Conservation (phyloP, 441 rosid species). For the Eutrema salsugineum region DNA sequence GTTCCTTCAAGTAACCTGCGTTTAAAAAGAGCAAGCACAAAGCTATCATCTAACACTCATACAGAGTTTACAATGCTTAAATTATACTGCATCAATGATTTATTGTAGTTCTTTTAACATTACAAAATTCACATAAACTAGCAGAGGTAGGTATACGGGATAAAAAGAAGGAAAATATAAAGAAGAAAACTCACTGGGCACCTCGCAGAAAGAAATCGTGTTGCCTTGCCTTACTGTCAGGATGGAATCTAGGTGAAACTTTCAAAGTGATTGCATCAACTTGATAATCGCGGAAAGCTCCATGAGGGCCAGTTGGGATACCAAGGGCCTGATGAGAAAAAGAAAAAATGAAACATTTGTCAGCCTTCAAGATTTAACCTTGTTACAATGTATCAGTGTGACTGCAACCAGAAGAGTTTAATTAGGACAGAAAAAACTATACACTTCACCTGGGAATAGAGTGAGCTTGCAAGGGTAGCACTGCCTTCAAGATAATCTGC, state of each 20-base stretch:
- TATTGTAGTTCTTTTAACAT: neutral
- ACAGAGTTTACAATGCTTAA: neutral
- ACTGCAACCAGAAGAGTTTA: constrained; percentile 10
- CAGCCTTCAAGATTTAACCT: neutral
- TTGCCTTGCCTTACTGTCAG: constrained; percentile 40
- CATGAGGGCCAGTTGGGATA: constrained; percentile 92
- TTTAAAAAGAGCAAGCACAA: neutral
- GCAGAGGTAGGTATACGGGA: neutral
- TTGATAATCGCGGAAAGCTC: constrained; percentile 95
- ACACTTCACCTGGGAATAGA: constrained; percentile 69
- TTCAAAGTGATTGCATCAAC: constrained; percentile 93
- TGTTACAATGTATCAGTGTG: neutral
- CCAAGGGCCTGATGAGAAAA: constrained; percentile 73
- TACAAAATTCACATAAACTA: neutral
- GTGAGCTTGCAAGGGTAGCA: constrained; percentile 87
- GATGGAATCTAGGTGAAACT: constrained; percentile 56
- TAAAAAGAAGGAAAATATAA: constrained; percentile 10
- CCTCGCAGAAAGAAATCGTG: constrained; percentile 71
- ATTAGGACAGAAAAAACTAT: neutral
- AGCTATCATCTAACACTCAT: constrained; percentile 22
- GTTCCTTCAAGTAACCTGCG: constrained; percentile 95
- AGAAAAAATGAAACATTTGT: neutral
- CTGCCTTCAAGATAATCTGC: constrained; percentile 83
- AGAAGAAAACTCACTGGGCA: constrained; percentile 54
- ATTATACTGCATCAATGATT: neutral